A percentile compares a stretch with the other conserved stretches of the same genome.
Conservation (phyloP, 768 basidiomycete genomes). For the Cantharellus cinnabarinus region DNA sequence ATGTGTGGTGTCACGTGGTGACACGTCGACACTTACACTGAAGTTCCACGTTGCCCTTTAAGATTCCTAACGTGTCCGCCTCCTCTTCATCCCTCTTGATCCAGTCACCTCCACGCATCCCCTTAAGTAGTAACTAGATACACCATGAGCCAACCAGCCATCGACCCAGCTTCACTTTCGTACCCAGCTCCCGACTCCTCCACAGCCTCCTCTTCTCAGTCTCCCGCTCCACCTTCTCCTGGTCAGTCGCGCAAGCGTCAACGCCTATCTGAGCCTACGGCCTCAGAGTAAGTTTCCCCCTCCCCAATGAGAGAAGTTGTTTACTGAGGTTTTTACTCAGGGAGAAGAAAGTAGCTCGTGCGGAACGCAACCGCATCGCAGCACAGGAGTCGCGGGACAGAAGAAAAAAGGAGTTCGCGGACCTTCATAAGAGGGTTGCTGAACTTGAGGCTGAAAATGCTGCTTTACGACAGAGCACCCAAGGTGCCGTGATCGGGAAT, state of each 20-base stretch:
- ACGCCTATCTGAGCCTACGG: slow-evolving; percentile 33
- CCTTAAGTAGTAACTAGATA: no score
- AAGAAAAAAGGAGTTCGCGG: slow-evolving; percentile 61
- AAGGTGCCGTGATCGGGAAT: slow-evolving; percentile 16
- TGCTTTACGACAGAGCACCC: slow-evolving; percentile 16
- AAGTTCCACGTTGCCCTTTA: no score
- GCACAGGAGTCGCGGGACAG: slow-evolving; percentile 86
- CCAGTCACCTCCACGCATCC: no score
- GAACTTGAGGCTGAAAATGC: slow-evolving; percentile 76
- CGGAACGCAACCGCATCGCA: slow-evolving; percentile 81
- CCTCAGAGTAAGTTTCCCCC: slow-evolving; percentile 9
- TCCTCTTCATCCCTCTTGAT: no score
- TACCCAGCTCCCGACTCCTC: slow-evolving; percentile 8
- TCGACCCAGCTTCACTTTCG: slow-evolving; percentile 4
- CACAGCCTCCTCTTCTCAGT: slow-evolving; percentile 3
- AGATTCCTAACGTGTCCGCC: no score
- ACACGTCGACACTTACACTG: no score
- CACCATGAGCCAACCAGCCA: background rate
- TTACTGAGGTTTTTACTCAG: no score
- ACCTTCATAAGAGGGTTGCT: slow-evolving; percentile 42
- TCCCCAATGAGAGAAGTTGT: no score
- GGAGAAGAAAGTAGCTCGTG: slow-evolving; percentile 25
- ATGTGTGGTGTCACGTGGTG: no score
- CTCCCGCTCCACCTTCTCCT: slow-evolving; percentile 2
- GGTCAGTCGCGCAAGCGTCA: slow-evolving; percentile 37